Conservation (phyloP, 768 basidiomycete genomes). For the Mycena galopus region DNA sequence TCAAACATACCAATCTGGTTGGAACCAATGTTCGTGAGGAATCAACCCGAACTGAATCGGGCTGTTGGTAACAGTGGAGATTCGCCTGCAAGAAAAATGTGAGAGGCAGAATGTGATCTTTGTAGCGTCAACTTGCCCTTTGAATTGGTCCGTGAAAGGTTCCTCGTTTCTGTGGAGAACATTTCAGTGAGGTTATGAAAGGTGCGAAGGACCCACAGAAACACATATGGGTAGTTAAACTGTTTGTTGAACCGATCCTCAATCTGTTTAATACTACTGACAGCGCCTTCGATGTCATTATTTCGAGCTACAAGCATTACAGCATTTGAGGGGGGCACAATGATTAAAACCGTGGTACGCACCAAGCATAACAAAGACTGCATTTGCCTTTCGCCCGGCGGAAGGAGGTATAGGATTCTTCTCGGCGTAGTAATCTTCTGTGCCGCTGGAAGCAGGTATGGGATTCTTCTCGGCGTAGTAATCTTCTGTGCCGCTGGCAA, state of each 20-base stretch:
- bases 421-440: slow-evolving; percentile 67
- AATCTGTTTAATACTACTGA: slow-evolving; percentile 78
- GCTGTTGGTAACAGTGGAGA: slow-evolving; percentile 70
- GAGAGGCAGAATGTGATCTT: background rate
- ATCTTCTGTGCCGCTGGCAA: slow-evolving; percentile 61
- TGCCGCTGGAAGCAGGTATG: slow-evolving; percentile 43
- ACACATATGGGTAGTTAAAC: slow-evolving; percentile 87
- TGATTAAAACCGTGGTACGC: slow-evolving; percentile 6
- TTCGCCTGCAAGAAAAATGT: slow-evolving; percentile 40
- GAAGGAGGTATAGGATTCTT: slow-evolving; percentile 47
- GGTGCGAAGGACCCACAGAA: no score
- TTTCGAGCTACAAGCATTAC: slow-evolving; percentile 71
- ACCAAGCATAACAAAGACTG: slow-evolving; percentile 85
- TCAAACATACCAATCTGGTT: slow-evolving; percentile 66
- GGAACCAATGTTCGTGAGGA: slow-evolving; percentile 81
- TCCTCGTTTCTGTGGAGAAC: no score
- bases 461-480: slow-evolving; percentile 61
- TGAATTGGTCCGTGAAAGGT: slow-evolving; percentile 80
- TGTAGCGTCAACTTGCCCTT: slow-evolving; percentile 56
- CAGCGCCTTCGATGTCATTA: slow-evolving; percentile 68
- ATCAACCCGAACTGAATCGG: slow-evolving; percentile 84
- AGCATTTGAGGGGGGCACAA: background rate
- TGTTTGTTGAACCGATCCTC: slow-evolving; percentile 94
- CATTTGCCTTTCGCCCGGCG: slow-evolving; percentile 78
- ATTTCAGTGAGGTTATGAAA: no score